Evolutionary conservation across 2,329 filamentous ascomycete genomes (phyloP).

Genomic region (Knufia petricola): DNA sequence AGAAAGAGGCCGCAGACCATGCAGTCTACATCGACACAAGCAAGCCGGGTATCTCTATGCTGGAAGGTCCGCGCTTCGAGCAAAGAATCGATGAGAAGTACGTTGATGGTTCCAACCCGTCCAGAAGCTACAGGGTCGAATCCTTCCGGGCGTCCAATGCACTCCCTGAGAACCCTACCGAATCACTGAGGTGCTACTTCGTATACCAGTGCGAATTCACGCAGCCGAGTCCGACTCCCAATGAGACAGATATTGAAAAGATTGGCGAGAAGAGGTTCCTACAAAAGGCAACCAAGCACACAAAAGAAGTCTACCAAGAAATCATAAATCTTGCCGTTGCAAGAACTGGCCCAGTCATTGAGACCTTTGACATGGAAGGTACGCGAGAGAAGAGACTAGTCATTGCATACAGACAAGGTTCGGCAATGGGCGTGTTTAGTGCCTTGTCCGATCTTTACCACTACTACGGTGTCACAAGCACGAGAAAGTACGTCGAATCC

Average conservation of each 20-base stretch:
- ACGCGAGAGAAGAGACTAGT: conserved; percentile 88
- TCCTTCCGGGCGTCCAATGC: conserved; percentile 87
- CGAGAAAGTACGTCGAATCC: conserved; percentile 95
- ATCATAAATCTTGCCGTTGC: conserved; percentile 78
- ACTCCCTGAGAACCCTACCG: conserved; percentile 62
- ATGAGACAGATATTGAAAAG: conserved; percentile 80
- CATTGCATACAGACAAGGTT: conserved; percentile 86
- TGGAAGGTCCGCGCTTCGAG: conserved; percentile 82
- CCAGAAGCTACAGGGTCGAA: conserved; percentile 81
- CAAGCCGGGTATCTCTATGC: conserved; percentile 67
- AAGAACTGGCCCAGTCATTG: conserved; percentile 87
- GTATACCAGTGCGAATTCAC: conserved; percentile 94
- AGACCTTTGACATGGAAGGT: conserved; percentile 91
- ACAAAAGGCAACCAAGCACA: conserved; percentile 92
- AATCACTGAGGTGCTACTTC: conserved; percentile 93
- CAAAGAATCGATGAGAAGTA: conserved; percentile 92
- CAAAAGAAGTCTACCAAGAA: conserved; percentile 89
- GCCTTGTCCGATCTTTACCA: conserved; percentile 93
- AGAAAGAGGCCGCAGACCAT: conserved; percentile 90
- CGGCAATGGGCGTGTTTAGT: conserved; percentile 87
- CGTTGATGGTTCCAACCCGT: conserved; percentile 63
- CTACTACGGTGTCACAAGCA: conserved; percentile 94
- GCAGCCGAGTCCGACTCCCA: conserved; percentile 59
- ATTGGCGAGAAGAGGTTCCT: conserved; percentile 91
- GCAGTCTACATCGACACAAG: conserved; percentile 99